Conservation (phyloP, 2,329 filamentous ascomycete genomes). For the Aspergillus sp. region DNA sequence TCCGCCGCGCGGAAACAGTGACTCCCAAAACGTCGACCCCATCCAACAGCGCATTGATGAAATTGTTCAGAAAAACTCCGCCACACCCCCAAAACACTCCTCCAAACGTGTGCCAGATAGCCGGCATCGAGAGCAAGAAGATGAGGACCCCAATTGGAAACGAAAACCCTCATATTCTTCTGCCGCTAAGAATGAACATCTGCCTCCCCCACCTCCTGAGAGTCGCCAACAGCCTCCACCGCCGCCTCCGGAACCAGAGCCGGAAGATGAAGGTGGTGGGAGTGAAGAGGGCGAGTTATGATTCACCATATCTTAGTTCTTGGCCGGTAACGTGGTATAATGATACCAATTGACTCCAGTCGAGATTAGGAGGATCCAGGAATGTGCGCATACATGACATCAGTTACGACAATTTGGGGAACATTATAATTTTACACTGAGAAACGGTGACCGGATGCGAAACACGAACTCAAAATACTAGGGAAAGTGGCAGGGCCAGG, state of each 20-base stretch:
- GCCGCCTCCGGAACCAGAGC: conserved; percentile 19
- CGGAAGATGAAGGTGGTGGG: conserved; percentile 35
- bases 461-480: too few species aligned
- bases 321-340: neutral
- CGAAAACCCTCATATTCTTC: conserved; percentile 14
- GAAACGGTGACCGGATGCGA: too few species aligned
- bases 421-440: neutral
- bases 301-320: neutral
- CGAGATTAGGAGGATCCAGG: neutral
- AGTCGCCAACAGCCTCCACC: conserved; percentile 6
- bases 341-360: neutral
- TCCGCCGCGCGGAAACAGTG: conserved; percentile 16
- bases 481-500: neutral
- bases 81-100: conserved; percentile 11
- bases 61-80: conserved; percentile 32
- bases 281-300: conserved; percentile 47
- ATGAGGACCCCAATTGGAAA: conserved; percentile 15
- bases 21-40: conserved; percentile 25
- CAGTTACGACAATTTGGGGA: neutral
- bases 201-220: conserved; percentile 9
- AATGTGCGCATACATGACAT: neutral
- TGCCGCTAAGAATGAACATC: conserved; percentile 1
- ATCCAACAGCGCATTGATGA: conserved; percentile 40
- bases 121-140: conserved; percentile 22
- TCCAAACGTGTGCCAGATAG: conserved; percentile 19